Base-by-base conservation (phyloP, 2,329 filamentous ascomycete species). In the Arthrobotrys megalospora region DNA sequence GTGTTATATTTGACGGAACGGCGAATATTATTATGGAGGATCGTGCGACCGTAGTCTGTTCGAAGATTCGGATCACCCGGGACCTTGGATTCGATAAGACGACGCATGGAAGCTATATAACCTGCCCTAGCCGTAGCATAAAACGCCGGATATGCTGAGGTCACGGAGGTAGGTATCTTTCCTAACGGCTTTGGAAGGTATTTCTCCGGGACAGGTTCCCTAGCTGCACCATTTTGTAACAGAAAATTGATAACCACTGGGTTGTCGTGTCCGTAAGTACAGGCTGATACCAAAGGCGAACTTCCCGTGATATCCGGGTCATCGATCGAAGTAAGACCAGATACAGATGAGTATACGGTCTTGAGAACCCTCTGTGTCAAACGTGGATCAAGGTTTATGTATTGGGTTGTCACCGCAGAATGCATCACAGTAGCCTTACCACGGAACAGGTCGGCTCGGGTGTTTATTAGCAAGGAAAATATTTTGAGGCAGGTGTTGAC, bases 21-120 rank as follows among this genome's bases (percentile, higher is more conserved):
- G 14, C 73, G 73, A 19, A 77, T 62, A 24, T 71, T 77, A 28
- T 71, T 77, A 12, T 77, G 73, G 6, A 77, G 50, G 1, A 77
- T 77, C 0, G 60, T 77, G 1, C 73, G 58, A 2, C 73, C 73
- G 19, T 71, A 67, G 43, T 77, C 73, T 1, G 73, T 66, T 21
- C 36, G 50, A 48, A 77, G 53, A 28, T 77, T 77, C 6, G 53
- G 50, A 53, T 77, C 73, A n/a, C 73, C 73, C 3, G 48, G 34
- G 28, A 77, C 19, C 10, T 68, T 68, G 14, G 66, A 38, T 19
- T 71, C 73, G 19, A 77, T 71, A 6, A 77, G 41, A 1, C 66
- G 73, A 36, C 73, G 73, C 73, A 77, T 77, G 6, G 73, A 71
- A 34, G 73, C 73, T n/a, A 77, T 77, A 53, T 77, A 77, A 10